Percentiles rank a stretch among this genome's conserved stretches.
Conservation (phyloP, 1,284 basidiomycete species). For the Neonothopanus nambi region DNA sequence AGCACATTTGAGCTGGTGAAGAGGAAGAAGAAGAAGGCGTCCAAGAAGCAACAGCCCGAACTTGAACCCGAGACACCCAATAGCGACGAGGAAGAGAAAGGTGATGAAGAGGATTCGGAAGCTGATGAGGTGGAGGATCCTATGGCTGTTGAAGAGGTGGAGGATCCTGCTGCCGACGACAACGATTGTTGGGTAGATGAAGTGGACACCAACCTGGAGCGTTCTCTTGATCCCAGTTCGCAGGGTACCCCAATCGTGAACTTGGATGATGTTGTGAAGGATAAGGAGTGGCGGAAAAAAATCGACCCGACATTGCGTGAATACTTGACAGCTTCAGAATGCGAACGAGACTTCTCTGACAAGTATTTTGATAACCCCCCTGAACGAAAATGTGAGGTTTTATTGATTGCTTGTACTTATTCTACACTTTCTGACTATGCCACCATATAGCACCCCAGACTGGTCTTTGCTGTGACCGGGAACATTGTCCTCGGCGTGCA, state of each 20-base stretch:
- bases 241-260: no score
- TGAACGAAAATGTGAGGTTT: background rate
- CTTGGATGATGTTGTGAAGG: no score
- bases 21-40: conserved; percentile 11
- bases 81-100: no score
- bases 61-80: no score
- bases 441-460: conserved; percentile 22
- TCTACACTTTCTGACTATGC: background rate
- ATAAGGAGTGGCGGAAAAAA: background rate
- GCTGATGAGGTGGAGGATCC: no score
- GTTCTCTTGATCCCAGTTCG: no score
- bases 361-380: background rate
- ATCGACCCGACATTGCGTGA: background rate
- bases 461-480: conserved; percentile 25
- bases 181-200: no score
- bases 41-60: no score
- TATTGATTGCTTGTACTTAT: background rate
- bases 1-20: conserved; percentile 28
- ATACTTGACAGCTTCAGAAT: background rate
- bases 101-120: background rate
- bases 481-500: conserved; percentile 17
- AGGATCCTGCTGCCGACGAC: no score
- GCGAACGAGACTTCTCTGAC: background rate
- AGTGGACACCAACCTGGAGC: no score
- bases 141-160: no score